phyloP scores from a whole-genome alignment of 2,329 filamentous ascomycete genomes.

The Arthroderma sp. region DNA sequence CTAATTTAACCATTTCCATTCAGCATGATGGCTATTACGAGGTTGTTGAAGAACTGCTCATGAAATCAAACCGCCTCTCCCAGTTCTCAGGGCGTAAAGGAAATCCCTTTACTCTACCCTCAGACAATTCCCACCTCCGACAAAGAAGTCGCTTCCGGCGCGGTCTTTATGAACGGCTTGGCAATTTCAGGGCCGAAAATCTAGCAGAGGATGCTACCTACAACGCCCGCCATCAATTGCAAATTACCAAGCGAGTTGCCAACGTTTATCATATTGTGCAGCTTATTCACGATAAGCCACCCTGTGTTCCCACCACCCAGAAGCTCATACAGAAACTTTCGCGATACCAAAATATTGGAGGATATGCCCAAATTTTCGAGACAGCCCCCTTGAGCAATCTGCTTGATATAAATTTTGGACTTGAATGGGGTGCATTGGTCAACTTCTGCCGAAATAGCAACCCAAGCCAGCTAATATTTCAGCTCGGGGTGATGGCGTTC shows the following conservation, averaged over 20 bases:
- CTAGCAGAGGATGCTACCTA: neutral
- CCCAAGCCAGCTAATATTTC: constrained; percentile 16
- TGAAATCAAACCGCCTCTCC: constrained; percentile 1
- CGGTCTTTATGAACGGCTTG: constrained; percentile 1
- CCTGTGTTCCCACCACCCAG: neutral
- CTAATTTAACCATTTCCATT: constrained; percentile 23
- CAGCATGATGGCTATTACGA: constrained; percentile 25
- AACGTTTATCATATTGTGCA: constrained; percentile 1
- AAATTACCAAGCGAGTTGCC: neutral
- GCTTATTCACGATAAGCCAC: neutral
- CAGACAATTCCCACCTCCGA: neutral
- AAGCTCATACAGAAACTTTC: neutral
- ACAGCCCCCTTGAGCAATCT: constrained; percentile 8
- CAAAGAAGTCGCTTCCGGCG: constrained; percentile 2
- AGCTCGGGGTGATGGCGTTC: constrained; percentile 18
- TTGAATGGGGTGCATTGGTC: constrained; percentile 6
- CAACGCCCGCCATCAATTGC: neutral
- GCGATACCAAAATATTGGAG: constrained; percentile 6
- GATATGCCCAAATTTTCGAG: constrained; percentile 5
- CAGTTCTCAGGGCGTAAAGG: neutral
- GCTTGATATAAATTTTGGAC: constrained; percentile 5
- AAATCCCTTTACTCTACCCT: neutral
- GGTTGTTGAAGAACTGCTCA: constrained; percentile 6
- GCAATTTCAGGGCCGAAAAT: neutral
- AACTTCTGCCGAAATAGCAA: constrained; percentile 6